These are phyloP conservation scores for Colletotrichum musae DNA, from an alignment of 2,329 filamentous ascomycete genomes.

Conservation along the genomic window DNA sequence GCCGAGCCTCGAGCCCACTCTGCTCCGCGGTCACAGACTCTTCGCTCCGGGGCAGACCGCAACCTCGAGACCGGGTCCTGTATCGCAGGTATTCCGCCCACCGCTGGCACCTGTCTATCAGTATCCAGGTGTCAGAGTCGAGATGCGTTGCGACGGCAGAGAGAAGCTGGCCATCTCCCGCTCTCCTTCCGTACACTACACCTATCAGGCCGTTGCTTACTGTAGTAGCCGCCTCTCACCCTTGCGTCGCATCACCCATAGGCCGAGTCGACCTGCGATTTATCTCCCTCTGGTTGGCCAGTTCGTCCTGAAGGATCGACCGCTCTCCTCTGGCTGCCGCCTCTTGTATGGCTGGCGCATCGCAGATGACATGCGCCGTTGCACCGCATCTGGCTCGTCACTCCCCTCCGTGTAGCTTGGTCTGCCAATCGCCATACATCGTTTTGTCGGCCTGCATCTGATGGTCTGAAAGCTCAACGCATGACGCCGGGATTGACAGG, in stretches of 20 bases:
- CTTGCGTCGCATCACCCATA: constrained; percentile 37
- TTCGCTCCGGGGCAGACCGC: background rate
- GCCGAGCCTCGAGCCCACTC: constrained; percentile 12
- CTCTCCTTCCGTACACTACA: constrained; percentile 3
- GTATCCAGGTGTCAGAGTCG: background rate
- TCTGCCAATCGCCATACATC: constrained; percentile 24
- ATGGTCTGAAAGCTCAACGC: constrained; percentile 29
- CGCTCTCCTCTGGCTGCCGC: constrained; percentile 4
- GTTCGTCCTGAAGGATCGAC: constrained; percentile 23
- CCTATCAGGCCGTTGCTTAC: background rate
- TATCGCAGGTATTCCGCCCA: constrained; percentile 9
- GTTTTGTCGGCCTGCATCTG: constrained; percentile 11
- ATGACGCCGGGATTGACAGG: constrained; percentile 26
- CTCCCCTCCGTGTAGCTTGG: background rate
- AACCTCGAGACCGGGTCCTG: background rate
- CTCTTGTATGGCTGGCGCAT: constrained; percentile 13
- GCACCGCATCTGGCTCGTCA: constrained; percentile 21
- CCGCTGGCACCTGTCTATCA: no score
- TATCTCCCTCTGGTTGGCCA: constrained; percentile 4
- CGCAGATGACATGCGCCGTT: constrained; percentile 17
- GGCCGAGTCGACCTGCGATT: background rate
- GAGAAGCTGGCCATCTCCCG: constrained; percentile 7
- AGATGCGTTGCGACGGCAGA: background rate
- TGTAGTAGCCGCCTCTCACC: constrained; percentile 4
- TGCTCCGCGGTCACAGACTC: constrained; percentile 11